Evolutionary conservation across 371 early-diverging fungal species (phyloP).

Genomic region (Capillidium heterosporum): DNA sequence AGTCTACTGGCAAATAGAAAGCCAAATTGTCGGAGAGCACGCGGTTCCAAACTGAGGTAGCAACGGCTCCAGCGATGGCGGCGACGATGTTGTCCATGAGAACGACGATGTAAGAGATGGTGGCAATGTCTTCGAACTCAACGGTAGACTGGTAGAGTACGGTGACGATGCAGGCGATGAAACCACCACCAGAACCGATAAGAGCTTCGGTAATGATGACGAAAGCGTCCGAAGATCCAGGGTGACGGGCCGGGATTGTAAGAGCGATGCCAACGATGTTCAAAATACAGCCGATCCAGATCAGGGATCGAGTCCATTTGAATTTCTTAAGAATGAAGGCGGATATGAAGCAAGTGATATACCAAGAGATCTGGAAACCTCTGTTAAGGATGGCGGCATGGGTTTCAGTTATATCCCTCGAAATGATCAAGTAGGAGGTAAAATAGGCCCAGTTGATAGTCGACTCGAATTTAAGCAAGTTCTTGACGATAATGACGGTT

Average conservation of each 20-base stretch:
- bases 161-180: not conserved
- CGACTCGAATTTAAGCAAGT: not conserved
- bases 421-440: slow-evolving; percentile 4
- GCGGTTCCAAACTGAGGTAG: too few relatives aligned
- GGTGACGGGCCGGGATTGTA: slow-evolving; percentile 22
- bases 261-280: slow-evolving; percentile 16
- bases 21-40: too few relatives aligned
- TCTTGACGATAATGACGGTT: too few relatives aligned
- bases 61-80: too few relatives aligned
- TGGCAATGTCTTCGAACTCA: not conserved
- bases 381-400: slow-evolving; percentile 11
- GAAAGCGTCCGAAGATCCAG: not conserved
- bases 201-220: not conserved
- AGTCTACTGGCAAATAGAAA: too few relatives aligned
- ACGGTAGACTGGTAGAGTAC: not conserved
- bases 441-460: slow-evolving; percentile 4
- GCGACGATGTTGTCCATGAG: not conserved
- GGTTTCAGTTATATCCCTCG: slow-evolving; percentile 5
- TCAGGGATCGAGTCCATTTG: not conserved
- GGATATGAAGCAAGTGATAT: slow-evolving; percentile 12
- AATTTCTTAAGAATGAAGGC: slow-evolving; percentile 16
- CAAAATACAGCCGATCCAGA: slow-evolving; percentile 6
- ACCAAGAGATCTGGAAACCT: slow-evolving; percentile 17
- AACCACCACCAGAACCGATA: not conserved
- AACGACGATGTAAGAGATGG: not conserved